Evolutionary conservation across 345 rosid genomes (phyloP), one percentile per base, ranked within the genome.

Genomic region (Salix brachista): DNA sequence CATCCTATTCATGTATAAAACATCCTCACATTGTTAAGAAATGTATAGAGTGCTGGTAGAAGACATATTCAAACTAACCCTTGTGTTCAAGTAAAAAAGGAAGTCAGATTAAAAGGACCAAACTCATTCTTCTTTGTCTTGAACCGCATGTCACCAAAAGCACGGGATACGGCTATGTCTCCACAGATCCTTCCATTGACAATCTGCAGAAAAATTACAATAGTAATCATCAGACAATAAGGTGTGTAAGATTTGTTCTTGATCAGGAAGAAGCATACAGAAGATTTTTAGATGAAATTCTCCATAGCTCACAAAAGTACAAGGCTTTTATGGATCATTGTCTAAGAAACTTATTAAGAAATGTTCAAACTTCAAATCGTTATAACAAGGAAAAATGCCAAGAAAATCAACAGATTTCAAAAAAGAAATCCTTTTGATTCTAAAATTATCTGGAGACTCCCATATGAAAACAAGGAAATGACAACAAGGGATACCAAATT

Each of bases 151-250:
- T 95, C 99, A 28, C 99, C 99, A 78, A 95, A 92, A 78, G 99
- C 94, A 79, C 99, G 97, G 16, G 97, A 91, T 52, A 95, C 93
- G 25, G 99, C 91, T 80, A 95, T 92, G 82, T 95, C 97, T 26
- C 97, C 97, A 41, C 99, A 95, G 46, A 95, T 92, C 87, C 99
- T 90, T 75, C 99, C 97, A 78, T 95, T 95, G 79, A 77, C 83
- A 77, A 95, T 84, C 99, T 95, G 75, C 36, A 75, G 68, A 70
- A 48, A 56, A 13, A 46, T 77, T 52, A 26, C 37, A 70, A 25
- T 30, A 65, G 66, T 68, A 81, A 65, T 72, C 65, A 77, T 32
- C 54, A 72, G 65, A 25, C 69, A 14, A 75, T 56, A 58, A 76
- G 65, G 54, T 18, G 23, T 64, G 19, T 37, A 42, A 80, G 64